A percentile compares a stretch with the other conserved stretches of the same genome.
Conservation (phyloP, 2,329 filamentous ascomycete genomes). For the Aspergillus chevalieri region DNA sequence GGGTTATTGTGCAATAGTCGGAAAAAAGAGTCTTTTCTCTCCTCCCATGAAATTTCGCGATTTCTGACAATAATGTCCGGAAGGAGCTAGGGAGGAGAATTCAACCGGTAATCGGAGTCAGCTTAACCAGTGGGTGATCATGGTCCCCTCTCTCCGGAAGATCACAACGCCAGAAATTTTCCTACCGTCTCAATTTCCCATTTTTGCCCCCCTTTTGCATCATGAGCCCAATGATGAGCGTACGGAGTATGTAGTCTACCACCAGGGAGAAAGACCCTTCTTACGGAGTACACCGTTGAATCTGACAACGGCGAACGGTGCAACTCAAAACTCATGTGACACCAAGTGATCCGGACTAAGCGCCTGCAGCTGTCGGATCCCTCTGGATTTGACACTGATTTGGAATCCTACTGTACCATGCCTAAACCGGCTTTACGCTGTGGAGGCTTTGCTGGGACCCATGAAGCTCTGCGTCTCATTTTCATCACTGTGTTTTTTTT, state of each 20-base stretch:
- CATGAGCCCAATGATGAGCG: too few species aligned
- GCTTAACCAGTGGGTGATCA: background rate
- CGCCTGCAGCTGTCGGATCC: constrained; percentile 1
- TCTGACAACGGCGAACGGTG: constrained; percentile 4
- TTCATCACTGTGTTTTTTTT: background rate
- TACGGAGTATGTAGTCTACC: background rate
- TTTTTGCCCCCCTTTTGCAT: too few species aligned
- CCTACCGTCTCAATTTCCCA: too few species aligned
- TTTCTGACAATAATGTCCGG: constrained; percentile 9
- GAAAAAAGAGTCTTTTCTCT: background rate
- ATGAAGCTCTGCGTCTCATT: background rate
- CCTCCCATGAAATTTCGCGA: constrained; percentile 5
- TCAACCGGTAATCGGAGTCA: background rate
- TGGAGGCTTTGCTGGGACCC: background rate
- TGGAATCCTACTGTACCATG: background rate
- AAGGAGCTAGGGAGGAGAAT: background rate
- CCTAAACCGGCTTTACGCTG: background rate
- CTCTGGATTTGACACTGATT: background rate
- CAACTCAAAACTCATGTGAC: constrained; percentile 4
- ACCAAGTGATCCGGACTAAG: constrained; percentile 1
- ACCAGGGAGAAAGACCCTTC: background rate
- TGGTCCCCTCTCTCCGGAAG: background rate
- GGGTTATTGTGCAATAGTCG: background rate
- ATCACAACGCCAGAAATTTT: background rate
- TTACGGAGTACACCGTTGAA: background rate